Conservation (phyloP, 139 green algal genomes). For the Chlamydomonas sphaeroides region DNA sequence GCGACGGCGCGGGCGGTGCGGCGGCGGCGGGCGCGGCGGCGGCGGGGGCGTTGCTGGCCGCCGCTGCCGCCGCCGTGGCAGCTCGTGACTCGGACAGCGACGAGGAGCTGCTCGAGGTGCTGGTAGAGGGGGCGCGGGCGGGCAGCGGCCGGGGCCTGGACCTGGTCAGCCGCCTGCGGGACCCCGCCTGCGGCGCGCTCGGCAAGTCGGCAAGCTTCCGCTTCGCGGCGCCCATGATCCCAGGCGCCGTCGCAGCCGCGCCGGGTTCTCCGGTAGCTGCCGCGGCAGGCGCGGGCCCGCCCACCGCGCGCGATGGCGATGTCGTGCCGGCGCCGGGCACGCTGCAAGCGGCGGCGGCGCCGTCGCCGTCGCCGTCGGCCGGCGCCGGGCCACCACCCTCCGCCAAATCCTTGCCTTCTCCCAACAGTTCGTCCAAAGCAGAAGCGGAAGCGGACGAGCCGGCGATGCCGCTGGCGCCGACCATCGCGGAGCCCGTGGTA, state of each 20-base stretch:
- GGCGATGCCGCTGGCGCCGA: background rate
- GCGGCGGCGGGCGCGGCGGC: too few relatives aligned
- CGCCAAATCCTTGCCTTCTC: too few relatives aligned
- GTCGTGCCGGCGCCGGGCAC: background rate
- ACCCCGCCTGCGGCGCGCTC: background rate
- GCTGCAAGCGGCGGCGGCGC: background rate
- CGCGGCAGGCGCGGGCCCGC: too few relatives aligned
- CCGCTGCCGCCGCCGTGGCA: too few relatives aligned
- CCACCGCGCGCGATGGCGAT: too few relatives aligned
- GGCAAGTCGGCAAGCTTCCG: conserved; percentile 17
- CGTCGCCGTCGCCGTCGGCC: background rate
- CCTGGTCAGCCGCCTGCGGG: too few relatives aligned
- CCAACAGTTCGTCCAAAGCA: too few relatives aligned
- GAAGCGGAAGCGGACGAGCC: background rate
- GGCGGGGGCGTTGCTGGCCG: too few relatives aligned
- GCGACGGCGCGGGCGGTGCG: too few relatives aligned
- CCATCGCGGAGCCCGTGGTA: background rate
- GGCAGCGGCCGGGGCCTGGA: background rate
- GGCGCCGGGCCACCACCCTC: too few relatives aligned
- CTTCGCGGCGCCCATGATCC: conserved; percentile 28
- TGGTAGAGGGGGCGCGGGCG: background rate
- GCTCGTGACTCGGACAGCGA: background rate
- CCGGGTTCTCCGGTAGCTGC: background rate
- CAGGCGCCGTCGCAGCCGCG: too few relatives aligned
- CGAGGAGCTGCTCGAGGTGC: conserved; percentile 9